Percentiles rank a stretch among this genome's conserved stretches.
phyloP scores from a whole-genome alignment of 2,329 filamentous ascomycete genomes.

The Knufia petricola region DNA sequence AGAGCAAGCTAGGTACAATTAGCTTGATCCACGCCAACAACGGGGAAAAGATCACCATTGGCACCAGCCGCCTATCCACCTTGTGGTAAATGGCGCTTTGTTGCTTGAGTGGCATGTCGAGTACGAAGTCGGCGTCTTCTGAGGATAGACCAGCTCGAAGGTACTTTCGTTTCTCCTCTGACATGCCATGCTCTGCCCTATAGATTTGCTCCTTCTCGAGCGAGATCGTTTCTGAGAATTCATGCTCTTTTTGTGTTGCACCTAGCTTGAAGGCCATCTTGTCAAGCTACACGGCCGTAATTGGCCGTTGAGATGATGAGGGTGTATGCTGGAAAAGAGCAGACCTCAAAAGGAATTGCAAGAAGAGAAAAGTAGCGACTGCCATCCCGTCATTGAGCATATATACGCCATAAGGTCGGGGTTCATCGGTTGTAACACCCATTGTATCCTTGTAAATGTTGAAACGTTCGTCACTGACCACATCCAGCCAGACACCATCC shows the following conservation, averaged over 20 bases:
- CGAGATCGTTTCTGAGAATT: not conserved
- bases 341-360: no score
- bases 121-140: conserved; percentile 5
- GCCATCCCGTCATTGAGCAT: no score
- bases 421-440: no score
- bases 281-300: not conserved
- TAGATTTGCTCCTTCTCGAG: conserved; percentile 2
- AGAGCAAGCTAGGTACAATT: conserved; percentile 28
- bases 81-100: conserved; percentile 7
- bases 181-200: not conserved
- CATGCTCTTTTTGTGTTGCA: not conserved
- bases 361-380: no score
- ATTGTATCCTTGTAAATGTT: no score
- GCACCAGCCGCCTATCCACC: conserved; percentile 1
- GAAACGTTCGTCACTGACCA: no score
- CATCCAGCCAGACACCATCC: no score
- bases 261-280: not conserved
- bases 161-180: conserved; percentile 4
- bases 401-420: no score
- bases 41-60: not conserved
- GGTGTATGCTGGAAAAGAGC: no score
- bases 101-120: not conserved
- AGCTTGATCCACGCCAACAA: not conserved
- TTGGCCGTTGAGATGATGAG: no score
- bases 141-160: not conserved